phyloP scores from a whole-genome alignment of 192 early-diverging fungal genomes.

The Gryganskiella cystojenkinii region DNA sequence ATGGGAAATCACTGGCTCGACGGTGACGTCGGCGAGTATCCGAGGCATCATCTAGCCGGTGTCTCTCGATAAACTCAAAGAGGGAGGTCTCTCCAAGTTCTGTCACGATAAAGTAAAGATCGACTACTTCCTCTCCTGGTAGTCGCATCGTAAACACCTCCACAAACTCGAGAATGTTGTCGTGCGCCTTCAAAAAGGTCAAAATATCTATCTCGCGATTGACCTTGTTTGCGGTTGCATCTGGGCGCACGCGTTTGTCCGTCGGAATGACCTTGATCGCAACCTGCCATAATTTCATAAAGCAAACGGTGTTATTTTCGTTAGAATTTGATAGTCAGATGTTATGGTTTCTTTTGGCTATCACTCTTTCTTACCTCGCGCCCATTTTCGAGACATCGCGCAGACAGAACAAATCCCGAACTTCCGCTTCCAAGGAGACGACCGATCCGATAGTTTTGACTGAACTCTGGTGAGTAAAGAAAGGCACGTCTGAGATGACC shows the following conservation, averaged over 20 bases:
- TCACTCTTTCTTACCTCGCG: constrained; percentile 12
- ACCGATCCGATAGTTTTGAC: constrained; percentile 7
- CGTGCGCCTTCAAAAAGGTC: constrained; percentile 12
- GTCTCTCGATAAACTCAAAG: constrained; percentile 30
- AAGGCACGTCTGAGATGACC: constrained; percentile 4
- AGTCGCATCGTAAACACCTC: constrained; percentile 8
- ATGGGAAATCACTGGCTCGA: constrained; percentile 6
- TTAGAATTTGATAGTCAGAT: too few relatives aligned
- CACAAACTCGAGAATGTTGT: constrained; percentile 23
- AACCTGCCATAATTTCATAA: constrained; percentile 1
- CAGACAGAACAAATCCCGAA: constrained; percentile 22
- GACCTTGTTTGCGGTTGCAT: constrained; percentile 17
- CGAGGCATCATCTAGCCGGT: neutral
- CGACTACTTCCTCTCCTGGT: neutral
- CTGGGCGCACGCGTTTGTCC: neutral
- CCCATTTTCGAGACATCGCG: constrained; percentile 13
- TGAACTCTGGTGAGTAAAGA: neutral
- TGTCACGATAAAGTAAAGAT: constrained; percentile 14
- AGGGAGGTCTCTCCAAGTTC: constrained; percentile 17
- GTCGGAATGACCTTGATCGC: constrained; percentile 21
- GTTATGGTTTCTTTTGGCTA: too few relatives aligned
- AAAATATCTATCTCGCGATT: constrained; percentile 24
- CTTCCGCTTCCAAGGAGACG: constrained; percentile 21
- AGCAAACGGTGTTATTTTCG: too few relatives aligned
- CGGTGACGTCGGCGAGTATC: neutral